Evolutionary conservation across 2,329 filamentous ascomycete species (phyloP), one percentile per base, ranked within the genome.

Genomic region (Fusarium nygamai): DNA sequence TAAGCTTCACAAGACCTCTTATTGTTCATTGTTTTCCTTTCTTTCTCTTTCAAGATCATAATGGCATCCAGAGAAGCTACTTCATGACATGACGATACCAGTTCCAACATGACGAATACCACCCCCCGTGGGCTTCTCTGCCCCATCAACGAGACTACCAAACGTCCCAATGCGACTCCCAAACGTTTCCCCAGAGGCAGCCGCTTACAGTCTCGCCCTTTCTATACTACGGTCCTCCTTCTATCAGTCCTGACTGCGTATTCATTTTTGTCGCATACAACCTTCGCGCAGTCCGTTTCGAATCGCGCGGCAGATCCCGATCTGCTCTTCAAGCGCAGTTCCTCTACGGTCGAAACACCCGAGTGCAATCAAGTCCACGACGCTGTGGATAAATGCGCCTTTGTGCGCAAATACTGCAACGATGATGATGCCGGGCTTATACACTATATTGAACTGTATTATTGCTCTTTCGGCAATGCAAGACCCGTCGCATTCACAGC

Each of bases 361-460:
- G 84, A 95, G 85, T 99, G 96, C 81, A 92, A 92, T 68, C 85
- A 93, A 39, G 94, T 99, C 63, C 94, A 96, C 82, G 84, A 89
- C 54, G 92, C 91, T 60, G 80, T 86, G 68, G 93, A 99, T 81
- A 91, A 98, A 84, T 99, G 96, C 85, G 91, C 91, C 76, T 98
- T 96, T 83, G 91, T 98, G 66, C 90, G 88, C 75, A 86, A 88
- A 64, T 93, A 98, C 82, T 99, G 96, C 82, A 87, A 89, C 39
- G 94, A 97, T 78, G 94, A 98, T 81, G 94, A 98, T 83, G 93
- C 95, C 61, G 96, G 96, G 36, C 89, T 98, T 71, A 85, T 98
- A 66, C 93, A 94, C 33, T 99, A 99, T 83, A 89, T 98, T 53
- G 88, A 91, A 27, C 87, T 98, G 62, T 99, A 98, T 86, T 99